phyloP scores from a whole-genome alignment of 1,284 basidiomycete genomes.

The Puccinia coronata region DNA sequence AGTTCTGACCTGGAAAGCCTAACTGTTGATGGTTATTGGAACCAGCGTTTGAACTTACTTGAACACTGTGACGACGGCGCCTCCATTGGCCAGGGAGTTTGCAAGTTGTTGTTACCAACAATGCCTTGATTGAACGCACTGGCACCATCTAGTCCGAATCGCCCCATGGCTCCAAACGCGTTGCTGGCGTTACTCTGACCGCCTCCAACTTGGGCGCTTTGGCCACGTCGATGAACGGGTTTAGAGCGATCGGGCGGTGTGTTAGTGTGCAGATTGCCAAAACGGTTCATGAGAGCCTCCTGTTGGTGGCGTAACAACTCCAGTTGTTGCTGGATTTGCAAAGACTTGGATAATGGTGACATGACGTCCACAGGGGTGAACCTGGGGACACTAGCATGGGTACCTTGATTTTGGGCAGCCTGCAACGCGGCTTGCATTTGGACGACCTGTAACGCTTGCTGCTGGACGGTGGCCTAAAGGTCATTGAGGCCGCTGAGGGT shows the following conservation, averaged over 20 bases:
- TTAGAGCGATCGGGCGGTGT: constrained; percentile 34
- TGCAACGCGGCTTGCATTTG: constrained; percentile 52
- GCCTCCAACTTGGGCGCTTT: constrained; percentile 50
- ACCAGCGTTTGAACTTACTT: constrained; percentile 64
- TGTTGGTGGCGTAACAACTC: constrained; percentile 60
- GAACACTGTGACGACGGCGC: constrained; percentile 85
- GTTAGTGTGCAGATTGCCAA: constrained; percentile 52
- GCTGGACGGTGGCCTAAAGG: constrained; percentile 53
- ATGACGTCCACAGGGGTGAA: constrained; percentile 42
- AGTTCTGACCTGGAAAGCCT: constrained; percentile 31
- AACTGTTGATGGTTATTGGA: constrained; percentile 53
- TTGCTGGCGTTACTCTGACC: constrained; percentile 60
- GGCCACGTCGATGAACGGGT: constrained; percentile 51
- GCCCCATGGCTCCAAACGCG: constrained; percentile 45
- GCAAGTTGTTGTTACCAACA: constrained; percentile 48
- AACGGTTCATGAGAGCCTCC: constrained; percentile 59
- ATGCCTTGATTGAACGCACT: constrained; percentile 56
- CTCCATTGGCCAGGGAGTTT: constrained; percentile 37
- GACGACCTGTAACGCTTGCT: constrained; percentile 56
- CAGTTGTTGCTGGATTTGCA: constrained; percentile 61
- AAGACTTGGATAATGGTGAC: constrained; percentile 58
- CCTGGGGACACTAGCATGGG: background rate
- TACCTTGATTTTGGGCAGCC: constrained; percentile 30
- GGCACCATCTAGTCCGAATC: constrained; percentile 49
- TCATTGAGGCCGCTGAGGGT: constrained; percentile 42